phyloP scores from a whole-genome alignment of 495 filamentous ascomycete genomes.

The Penicillium coffeae region DNA sequence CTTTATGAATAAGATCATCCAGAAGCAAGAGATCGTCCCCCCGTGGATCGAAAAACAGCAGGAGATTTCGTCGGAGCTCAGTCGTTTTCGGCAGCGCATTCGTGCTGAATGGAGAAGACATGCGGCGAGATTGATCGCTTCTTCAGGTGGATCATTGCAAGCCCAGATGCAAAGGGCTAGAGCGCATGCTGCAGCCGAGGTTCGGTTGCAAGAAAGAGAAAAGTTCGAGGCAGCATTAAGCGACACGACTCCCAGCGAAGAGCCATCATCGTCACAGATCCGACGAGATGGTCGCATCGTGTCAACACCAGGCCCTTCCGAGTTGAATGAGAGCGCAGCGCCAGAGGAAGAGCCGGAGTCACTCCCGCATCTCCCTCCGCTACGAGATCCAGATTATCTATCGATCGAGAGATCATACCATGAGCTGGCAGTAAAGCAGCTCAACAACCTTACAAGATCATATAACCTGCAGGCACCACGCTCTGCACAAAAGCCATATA shows the following conservation, averaged over 20 bases:
- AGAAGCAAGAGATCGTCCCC: conserved; percentile 70
- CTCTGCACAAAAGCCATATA: conserved; percentile 91
- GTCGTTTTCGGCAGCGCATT: conserved; percentile 67
- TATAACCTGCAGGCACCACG: conserved; percentile 95
- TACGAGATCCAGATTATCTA: conserved; percentile 51
- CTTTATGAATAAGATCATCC: conserved; percentile 97
- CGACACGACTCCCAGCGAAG: background rate
- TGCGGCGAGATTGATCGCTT: conserved; percentile 74
- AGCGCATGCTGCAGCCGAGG: conserved; percentile 72
- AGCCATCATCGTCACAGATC: conserved; percentile 15
- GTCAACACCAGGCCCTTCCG: conserved; percentile 2
- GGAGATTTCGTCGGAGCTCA: conserved; percentile 67
- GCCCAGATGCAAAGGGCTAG: conserved; percentile 69
- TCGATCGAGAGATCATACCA: conserved; percentile 71
- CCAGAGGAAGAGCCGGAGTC: conserved; percentile 7
- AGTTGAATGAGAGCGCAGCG: too few relatives aligned
- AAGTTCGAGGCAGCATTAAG: conserved; percentile 47
- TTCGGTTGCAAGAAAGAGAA: conserved; percentile 36
- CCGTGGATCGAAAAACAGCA: conserved; percentile 94
- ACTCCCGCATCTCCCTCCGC: conserved; percentile 38
- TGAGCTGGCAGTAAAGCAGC: conserved; percentile 67
- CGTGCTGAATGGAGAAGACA: conserved; percentile 85
- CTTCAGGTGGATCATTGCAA: conserved; percentile 72
- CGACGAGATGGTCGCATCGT: conserved; percentile 26
- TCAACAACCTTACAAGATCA: conserved; percentile 77